Conservation (phyloP, 371 early-diverging fungal species). For the Massospora cicadina region DNA sequence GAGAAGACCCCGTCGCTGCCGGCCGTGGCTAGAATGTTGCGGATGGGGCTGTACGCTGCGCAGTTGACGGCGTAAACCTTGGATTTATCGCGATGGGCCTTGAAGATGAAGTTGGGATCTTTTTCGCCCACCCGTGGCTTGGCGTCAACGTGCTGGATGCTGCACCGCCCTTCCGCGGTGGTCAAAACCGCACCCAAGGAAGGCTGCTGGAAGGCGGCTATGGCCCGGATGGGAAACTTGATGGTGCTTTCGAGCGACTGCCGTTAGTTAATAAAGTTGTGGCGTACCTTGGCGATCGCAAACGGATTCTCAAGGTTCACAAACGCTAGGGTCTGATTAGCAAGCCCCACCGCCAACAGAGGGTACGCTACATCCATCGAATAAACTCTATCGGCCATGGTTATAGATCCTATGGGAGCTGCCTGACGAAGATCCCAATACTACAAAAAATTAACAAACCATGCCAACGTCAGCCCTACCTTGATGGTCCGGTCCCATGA, state of each 20-base stretch:
- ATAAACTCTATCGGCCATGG: slow-evolving; percentile 59
- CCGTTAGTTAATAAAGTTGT: background rate
- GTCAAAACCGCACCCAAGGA: slow-evolving; percentile 79
- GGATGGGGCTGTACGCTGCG: slow-evolving; percentile 63
- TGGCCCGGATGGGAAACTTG: slow-evolving; percentile 41
- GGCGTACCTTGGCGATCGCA: slow-evolving; percentile 30
- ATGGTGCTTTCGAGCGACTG: slow-evolving; percentile 12
- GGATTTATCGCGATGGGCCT: slow-evolving; percentile 74
- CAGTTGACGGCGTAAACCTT: slow-evolving; percentile 63
- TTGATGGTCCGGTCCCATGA: slow-evolving; percentile 89
- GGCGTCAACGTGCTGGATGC: slow-evolving; percentile 67
- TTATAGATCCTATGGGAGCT: slow-evolving; percentile 36
- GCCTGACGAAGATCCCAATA: slow-evolving; percentile 70
- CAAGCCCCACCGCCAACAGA: slow-evolving; percentile 58
- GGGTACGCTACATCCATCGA: slow-evolving; percentile 57
- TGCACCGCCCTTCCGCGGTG: slow-evolving; percentile 84
- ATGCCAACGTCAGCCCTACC: slow-evolving; percentile 14
- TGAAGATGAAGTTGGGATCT: slow-evolving; percentile 64
- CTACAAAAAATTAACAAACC: slow-evolving; percentile 15
- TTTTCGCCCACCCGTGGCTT: background rate
- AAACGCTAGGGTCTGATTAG: slow-evolving; percentile 48
- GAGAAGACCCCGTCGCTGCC: slow-evolving; percentile 83
- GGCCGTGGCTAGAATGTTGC: slow-evolving; percentile 80
- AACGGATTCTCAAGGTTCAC: slow-evolving; percentile 58
- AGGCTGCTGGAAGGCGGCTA: slow-evolving; percentile 37